Evolutionary conservation across 2,329 filamentous ascomycete species (phyloP).

Genomic region (Neurospora sp.): DNA sequence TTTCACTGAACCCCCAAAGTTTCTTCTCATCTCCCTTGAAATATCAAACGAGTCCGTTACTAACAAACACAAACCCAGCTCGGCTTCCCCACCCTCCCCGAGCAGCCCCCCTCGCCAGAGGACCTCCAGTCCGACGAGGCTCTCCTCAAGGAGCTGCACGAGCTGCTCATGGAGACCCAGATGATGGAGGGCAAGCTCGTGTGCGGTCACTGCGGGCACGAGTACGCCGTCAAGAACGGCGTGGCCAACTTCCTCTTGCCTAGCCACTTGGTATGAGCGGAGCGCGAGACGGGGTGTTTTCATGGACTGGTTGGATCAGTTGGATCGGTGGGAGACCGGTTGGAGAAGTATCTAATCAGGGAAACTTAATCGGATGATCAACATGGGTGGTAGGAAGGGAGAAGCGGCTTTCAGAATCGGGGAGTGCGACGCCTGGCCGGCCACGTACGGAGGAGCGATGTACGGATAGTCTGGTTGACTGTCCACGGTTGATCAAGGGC

Average conservation of each 20-base stretch:
- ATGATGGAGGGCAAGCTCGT: conserved; percentile 82
- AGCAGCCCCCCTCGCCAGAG: conserved; percentile 50
- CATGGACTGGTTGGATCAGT: background rate
- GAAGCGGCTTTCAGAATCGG: background rate
- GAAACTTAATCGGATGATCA: background rate
- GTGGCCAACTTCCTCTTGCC: conserved; percentile 94
- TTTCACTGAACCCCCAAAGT: background rate
- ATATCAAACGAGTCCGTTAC: background rate
- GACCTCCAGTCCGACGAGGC: conserved; percentile 57
- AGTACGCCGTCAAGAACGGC: conserved; percentile 90
- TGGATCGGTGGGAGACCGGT: background rate
- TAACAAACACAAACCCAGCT: conserved; percentile 40
- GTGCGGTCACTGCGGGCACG: conserved; percentile 84
- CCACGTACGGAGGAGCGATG: background rate
- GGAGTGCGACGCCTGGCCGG: background rate
- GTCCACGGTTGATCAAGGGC: background rate
- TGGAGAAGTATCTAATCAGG: background rate
- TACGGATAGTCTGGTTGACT: background rate
- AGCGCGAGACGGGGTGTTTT: background rate
- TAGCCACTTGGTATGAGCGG: conserved; percentile 65
- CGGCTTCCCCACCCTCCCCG: conserved; percentile 65
- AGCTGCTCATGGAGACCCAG: conserved; percentile 77
- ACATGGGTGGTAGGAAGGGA: background rate
- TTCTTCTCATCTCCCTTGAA: background rate
- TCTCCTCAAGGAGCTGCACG: conserved; percentile 67